A percentile compares a stretch with the other conserved stretches of the same genome.
Evolutionary conservation across 192 early-diverging fungal species (phyloP).

Genomic region (Spinellus fusiger): DNA sequence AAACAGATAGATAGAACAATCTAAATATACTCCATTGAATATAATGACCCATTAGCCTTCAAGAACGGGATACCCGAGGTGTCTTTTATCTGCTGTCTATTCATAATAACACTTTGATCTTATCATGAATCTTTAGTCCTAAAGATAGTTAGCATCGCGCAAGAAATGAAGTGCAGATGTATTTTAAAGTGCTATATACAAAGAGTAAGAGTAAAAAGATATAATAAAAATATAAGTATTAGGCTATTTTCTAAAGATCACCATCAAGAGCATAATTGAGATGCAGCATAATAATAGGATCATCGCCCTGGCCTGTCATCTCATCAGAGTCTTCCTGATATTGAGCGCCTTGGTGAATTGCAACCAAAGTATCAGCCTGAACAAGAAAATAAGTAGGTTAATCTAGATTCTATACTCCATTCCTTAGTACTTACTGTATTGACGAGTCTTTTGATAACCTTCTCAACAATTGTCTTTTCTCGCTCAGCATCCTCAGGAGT

Average conservation of each 20-base stretch:
- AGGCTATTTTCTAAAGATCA: neutral
- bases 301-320: neutral
- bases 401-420: neutral
- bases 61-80: too few relatives aligned
- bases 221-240: neutral
- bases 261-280: constrained; percentile 19
- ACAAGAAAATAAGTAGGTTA: neutral
- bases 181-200: neutral
- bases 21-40: too few relatives aligned
- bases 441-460: constrained; percentile 61
- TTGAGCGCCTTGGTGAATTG: constrained; percentile 13
- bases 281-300: constrained; percentile 28
- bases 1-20: too few relatives aligned
- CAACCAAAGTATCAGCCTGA: constrained; percentile 20
- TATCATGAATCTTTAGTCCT: too few relatives aligned
- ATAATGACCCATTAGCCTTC: too few relatives aligned
- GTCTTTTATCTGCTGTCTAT: too few relatives aligned
- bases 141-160: neutral
- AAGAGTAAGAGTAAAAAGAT: neutral
- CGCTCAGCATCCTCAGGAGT: constrained; percentile 50
- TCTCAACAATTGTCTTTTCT: constrained; percentile 58
- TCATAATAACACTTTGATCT: too few relatives aligned
- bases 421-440: constrained; percentile 44
- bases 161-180: neutral
- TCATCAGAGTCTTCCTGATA: constrained; percentile 13